Evolutionary conservation across 1,139 yeast species (phyloP).

Genomic region (Yamadazyma triangularis): DNA sequence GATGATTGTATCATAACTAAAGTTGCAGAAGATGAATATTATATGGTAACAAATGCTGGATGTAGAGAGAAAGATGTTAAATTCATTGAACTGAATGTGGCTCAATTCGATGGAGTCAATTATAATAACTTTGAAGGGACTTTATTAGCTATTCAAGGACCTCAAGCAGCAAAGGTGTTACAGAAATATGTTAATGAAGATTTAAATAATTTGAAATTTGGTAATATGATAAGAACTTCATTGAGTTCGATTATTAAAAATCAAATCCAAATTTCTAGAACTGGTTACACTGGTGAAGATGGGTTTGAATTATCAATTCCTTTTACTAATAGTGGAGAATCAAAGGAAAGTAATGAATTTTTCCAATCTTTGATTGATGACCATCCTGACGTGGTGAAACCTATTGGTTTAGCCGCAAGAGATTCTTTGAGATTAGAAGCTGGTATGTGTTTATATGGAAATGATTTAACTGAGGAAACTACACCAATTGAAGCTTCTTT

Average conservation of each 20-base stretch:
- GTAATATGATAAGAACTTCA: slow-evolving; percentile 47
- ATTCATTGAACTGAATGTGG: slow-evolving; percentile 54
- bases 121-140: slow-evolving; percentile 73
- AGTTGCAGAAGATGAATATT: slow-evolving; percentile 70
- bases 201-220: slow-evolving; percentile 65
- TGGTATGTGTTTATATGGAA: slow-evolving; percentile 96
- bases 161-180: slow-evolving; percentile 63
- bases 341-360: slow-evolving; percentile 49
- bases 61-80: slow-evolving; percentile 76
- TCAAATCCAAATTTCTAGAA: slow-evolving; percentile 73
- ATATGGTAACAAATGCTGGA: slow-evolving; percentile 97
- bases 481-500: slow-evolving; percentile 89
- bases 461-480: slow-evolving; percentile 74
- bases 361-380: slow-evolving; percentile 57
- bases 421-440: slow-evolving; percentile 95
- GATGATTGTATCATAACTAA: slow-evolving; percentile 93
- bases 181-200: slow-evolving; percentile 60
- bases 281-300: slow-evolving; percentile 98
- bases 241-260: slow-evolving; percentile 40
- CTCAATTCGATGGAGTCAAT: slow-evolving; percentile 39
- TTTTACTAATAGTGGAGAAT: slow-evolving; percentile 38
- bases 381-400: slow-evolving; percentile 58
- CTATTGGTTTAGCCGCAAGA: slow-evolving; percentile 95
- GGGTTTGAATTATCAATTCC: slow-evolving; percentile 92
- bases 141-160: slow-evolving; percentile 89